Conservation (phyloP, 1,139 yeast species). For the Zygosaccharomyces sapae region DNA sequence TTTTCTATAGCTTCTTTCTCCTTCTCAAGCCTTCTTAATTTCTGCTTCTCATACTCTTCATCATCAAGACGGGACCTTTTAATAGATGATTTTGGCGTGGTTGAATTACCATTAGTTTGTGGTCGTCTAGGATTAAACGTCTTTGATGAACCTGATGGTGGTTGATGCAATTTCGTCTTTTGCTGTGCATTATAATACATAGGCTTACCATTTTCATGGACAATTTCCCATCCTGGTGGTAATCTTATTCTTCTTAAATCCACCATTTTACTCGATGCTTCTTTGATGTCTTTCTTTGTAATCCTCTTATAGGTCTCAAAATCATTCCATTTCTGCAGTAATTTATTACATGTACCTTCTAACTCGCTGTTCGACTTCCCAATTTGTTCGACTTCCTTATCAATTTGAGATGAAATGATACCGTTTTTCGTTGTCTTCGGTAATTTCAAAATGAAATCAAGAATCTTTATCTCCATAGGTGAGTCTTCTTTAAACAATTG, state of each 20-base stretch:
- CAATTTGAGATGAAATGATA: constrained; percentile 75
- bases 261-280: constrained; percentile 20
- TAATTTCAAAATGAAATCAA: constrained; percentile 63
- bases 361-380: constrained; percentile 38
- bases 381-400: constrained; percentile 53
- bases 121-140: constrained; percentile 14
- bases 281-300: constrained; percentile 29
- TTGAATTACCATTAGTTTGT: constrained; percentile 1
- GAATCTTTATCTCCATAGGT: constrained; percentile 43
- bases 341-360: constrained; percentile 39
- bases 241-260: constrained; percentile 34
- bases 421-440: constrained; percentile 80
- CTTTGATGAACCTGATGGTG: constrained; percentile 28
- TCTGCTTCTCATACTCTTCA: constrained; percentile 26
- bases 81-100: neutral
- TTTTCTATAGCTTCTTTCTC: constrained; percentile 26
- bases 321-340: constrained; percentile 66
- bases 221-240: constrained; percentile 36
- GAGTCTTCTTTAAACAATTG: constrained; percentile 38
- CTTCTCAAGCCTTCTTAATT: constrained; percentile 22
- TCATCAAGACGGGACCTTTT: constrained; percentile 20
- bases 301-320: constrained; percentile 82
- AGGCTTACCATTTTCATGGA: constrained; percentile 35
- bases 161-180: constrained; percentile 28
- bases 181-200: constrained; percentile 34